Evolutionary conservation across 2,329 filamentous ascomycete genomes (phyloP).

Genomic region (Fusarium chlamydosporum): DNA sequence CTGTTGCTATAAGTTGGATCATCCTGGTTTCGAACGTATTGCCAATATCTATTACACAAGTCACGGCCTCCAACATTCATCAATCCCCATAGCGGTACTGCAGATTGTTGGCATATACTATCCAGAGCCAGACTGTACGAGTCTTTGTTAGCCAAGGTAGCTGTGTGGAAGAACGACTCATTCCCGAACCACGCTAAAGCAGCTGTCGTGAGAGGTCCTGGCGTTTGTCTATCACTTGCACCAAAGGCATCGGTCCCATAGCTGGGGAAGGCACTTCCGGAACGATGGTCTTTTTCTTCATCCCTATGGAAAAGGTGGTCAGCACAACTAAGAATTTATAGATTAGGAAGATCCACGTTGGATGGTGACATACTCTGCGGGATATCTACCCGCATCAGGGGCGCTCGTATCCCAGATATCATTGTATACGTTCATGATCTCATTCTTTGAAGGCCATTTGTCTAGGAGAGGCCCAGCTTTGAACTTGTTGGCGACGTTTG

Average conservation of each 20-base stretch:
- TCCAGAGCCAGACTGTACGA: not conserved
- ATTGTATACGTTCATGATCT: slow-evolving; percentile 5
- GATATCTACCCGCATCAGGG: not conserved
- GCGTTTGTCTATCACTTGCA: not conserved
- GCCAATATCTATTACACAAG: not conserved
- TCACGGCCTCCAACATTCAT: fast-evolving
- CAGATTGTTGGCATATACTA: slow-evolving; percentile 2
- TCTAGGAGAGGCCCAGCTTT: slow-evolving; percentile 5
- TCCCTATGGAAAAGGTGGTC: too few species aligned
- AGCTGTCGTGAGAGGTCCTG: slow-evolving; percentile 27
- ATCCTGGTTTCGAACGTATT: too few species aligned
- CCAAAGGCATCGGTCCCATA: not conserved
- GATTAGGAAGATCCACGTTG: too few species aligned
- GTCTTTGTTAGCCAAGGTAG: not conserved
- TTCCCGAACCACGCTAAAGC: slow-evolving; percentile 30
- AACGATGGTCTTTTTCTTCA: too few species aligned
- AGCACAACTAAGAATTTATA: too few species aligned
- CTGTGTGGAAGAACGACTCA: slow-evolving; percentile 14
- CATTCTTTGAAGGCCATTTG: slow-evolving; percentile 5
- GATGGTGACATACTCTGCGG: not conserved
- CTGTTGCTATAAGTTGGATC: not conserved
- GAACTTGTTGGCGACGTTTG: slow-evolving; percentile 16
- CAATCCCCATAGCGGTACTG: slow-evolving; percentile 7
- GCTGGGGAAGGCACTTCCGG: too few species aligned
- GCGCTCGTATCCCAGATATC: not conserved